A percentile compares a stretch with the other conserved stretches of the same genome.
Conservation (phyloP, 305 asterid genomes). For the Fraxinus dipetala region DNA sequence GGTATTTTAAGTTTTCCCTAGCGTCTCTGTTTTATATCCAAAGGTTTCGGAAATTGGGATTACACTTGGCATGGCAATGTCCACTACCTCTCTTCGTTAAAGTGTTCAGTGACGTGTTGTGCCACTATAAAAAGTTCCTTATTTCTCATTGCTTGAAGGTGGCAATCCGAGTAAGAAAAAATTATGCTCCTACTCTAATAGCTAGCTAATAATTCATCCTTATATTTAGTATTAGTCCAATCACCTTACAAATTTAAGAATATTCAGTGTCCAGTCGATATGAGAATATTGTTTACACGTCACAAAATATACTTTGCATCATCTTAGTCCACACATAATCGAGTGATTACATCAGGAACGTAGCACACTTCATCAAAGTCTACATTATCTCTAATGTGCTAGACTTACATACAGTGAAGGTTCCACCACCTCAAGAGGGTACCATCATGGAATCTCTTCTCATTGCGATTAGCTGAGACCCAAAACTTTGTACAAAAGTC, state of each 20-base stretch:
- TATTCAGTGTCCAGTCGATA: neutral
- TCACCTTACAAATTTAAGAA: neutral
- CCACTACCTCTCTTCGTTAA: conserved; percentile 19
- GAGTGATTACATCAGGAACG: no score
- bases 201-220: neutral
- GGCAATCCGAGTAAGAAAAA: conserved; percentile 42
- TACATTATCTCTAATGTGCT: neutral
- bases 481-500: no score
- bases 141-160: conserved; percentile 24
- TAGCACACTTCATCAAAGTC: neutral
- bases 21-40: conserved; percentile 10
- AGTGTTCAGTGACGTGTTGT: conserved; percentile 34
- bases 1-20: neutral
- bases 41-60: conserved; percentile 19
- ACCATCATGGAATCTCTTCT: neutral
- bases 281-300: neutral
- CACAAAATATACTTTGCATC: neutral
- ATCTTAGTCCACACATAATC: neutral
- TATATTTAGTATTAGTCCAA: neutral
- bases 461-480: neutral
- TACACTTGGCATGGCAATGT: conserved; percentile 17
- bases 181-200: neutral
- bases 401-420: neutral
- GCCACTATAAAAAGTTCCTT: conserved; percentile 29
- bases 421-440: neutral